Conservation (phyloP, 768 basidiomycete genomes). For the Serpula lacrymans region DNA sequence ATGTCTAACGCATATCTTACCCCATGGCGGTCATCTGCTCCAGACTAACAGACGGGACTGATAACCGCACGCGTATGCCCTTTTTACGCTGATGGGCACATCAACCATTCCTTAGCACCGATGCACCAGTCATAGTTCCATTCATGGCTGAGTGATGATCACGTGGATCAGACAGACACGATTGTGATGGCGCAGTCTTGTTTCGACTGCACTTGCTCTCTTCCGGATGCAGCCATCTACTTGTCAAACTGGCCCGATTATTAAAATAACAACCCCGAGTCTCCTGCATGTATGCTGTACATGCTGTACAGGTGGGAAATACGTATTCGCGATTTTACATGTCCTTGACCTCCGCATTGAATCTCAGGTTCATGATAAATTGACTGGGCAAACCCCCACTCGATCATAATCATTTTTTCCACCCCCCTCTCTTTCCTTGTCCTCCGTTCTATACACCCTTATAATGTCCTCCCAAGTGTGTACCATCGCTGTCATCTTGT, state of each 20-base stretch:
- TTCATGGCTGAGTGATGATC: too few relatives aligned
- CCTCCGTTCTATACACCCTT: conserved; percentile 1
- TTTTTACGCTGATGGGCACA: too few relatives aligned
- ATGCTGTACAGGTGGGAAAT: conserved; percentile 33
- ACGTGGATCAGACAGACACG: too few relatives aligned
- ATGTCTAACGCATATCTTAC: too few relatives aligned
- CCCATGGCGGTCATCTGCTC: too few relatives aligned
- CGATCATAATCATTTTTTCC: conserved; percentile 5
- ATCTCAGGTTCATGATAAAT: conserved; percentile 23
- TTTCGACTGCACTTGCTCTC: too few relatives aligned
- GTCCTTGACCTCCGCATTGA: conserved; percentile 20
- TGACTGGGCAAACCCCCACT: conserved; percentile 14
- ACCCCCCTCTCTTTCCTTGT: not conserved
- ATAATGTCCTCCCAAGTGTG: conserved; percentile 24
- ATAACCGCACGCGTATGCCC: too few relatives aligned
- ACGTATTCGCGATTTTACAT: conserved; percentile 28
- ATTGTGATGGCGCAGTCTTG: too few relatives aligned
- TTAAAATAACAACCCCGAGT: conserved; percentile 28
- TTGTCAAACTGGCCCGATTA: conserved; percentile 17
- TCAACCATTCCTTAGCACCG: too few relatives aligned
- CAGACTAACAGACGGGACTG: too few relatives aligned
- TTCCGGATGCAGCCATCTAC: too few relatives aligned
- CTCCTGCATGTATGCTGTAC: conserved; percentile 16
- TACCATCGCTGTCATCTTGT: not conserved
- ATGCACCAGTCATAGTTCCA: too few relatives aligned